Evolutionary conservation across 768 basidiomycete genomes (phyloP).

Genomic region (Nevesoporus exiguus): DNA sequence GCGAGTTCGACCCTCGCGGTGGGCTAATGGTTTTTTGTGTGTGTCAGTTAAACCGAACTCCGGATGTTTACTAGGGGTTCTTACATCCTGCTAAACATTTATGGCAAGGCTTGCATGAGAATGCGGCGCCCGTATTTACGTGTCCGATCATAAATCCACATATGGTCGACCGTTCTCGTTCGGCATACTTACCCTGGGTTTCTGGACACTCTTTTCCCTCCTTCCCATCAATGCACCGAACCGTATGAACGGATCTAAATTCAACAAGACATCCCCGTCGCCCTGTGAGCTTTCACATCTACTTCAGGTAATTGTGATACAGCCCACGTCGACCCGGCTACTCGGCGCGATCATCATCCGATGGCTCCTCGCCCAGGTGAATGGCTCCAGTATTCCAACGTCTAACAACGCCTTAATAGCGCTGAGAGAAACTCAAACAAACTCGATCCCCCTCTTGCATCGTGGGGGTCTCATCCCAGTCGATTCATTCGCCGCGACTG

Average conservation of each 20-base stretch:
- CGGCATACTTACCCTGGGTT: background rate
- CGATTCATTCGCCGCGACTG: no score
- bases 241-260: background rate
- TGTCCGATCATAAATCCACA: background rate
- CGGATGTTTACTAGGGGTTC: background rate
- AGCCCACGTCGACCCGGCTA: background rate
- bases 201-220: background rate
- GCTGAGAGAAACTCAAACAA: background rate
- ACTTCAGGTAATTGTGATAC: no score
- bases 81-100: background rate
- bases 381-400: background rate
- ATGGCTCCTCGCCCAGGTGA: background rate
- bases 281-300: background rate
- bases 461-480: no score
- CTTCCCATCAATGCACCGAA: background rate
- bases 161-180: background rate
- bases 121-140: background rate
- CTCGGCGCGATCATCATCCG: background rate
- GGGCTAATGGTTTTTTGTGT: slow-evolving; percentile 38
- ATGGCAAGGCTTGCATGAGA: background rate
- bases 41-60: no score
- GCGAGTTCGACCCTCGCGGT: slow-evolving; percentile 65
- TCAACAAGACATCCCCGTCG: background rate
- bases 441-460: background rate
- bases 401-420: background rate